Conservation (phyloP, 2,329 filamentous ascomycete species). For the Emergomyces orientalis region DNA sequence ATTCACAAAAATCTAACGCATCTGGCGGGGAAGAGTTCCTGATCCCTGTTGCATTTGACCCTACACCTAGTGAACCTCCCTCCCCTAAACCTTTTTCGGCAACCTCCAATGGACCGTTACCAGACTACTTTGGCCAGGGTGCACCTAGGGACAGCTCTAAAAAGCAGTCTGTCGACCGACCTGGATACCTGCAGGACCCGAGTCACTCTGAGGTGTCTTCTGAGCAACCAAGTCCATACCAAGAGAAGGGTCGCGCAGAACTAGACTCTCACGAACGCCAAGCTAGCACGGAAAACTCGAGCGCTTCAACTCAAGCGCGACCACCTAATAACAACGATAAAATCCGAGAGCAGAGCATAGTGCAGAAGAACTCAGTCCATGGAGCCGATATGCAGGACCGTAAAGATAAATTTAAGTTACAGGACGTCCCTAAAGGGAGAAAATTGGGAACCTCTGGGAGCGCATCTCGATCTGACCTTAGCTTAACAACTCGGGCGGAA, state of each 20-base stretch:
- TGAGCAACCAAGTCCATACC: slow-evolving; percentile 63
- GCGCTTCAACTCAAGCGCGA: slow-evolving; percentile 18
- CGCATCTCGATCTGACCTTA: slow-evolving; percentile 11
- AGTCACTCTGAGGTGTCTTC: slow-evolving; percentile 29
- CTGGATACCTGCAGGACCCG: slow-evolving; percentile 20
- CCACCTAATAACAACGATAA: slow-evolving; percentile 16
- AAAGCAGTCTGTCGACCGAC: slow-evolving; percentile 10
- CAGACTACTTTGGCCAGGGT: slow-evolving; percentile 48
- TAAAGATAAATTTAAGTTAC: slow-evolving; percentile 61
- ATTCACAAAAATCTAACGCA: slow-evolving; percentile 47
- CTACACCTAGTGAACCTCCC: slow-evolving; percentile 50
- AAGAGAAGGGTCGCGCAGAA: slow-evolving; percentile 67
- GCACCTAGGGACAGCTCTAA: slow-evolving; percentile 6
- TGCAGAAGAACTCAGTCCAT: slow-evolving; percentile 8
- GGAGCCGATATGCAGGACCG: slow-evolving; percentile 15
- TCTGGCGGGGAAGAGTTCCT: slow-evolving; percentile 60
- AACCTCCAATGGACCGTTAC: slow-evolving; percentile 21
- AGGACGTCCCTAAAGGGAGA: slow-evolving; percentile 65
- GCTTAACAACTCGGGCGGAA: slow-evolving; percentile 33
- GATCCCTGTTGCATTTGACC: slow-evolving; percentile 66
- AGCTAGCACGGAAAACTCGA: slow-evolving; percentile 17
- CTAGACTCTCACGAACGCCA: slow-evolving; percentile 24
- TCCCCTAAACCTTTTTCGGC: slow-evolving; percentile 44
- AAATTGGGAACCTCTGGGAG: slow-evolving; percentile 40
- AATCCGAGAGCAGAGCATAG: slow-evolving; percentile 10